Conservation (phyloP, 73 alveolate species). For the Blepharisma stoltei region DNA sequence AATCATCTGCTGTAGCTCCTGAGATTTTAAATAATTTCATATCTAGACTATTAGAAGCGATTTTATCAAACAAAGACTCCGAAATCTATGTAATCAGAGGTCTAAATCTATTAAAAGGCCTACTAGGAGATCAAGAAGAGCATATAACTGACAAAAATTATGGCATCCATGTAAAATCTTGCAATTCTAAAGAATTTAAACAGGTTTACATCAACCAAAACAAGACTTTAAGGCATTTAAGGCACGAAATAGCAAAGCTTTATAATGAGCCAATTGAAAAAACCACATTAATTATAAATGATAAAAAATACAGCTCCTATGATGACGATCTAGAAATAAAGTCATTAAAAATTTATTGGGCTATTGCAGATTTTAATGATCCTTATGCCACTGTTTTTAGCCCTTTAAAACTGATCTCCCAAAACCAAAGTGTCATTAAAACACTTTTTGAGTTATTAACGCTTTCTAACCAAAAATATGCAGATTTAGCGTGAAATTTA, state of each 20-base stretch:
- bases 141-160: background rate
- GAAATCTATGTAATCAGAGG: background rate
- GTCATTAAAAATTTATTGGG: background rate
- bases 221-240: slow-evolving; percentile 18
- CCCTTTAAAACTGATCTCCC: background rate
- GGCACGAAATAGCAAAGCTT: background rate
- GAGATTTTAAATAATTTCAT: background rate
- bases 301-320: background rate
- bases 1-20: background rate
- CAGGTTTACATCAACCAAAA: background rate
- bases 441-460: background rate
- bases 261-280: background rate
- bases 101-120: background rate
- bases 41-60: background rate
- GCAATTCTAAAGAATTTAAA: slow-evolving; percentile 1
- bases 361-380: background rate
- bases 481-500: slow-evolving; percentile 9
- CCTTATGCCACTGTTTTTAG: background rate
- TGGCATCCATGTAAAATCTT: background rate
- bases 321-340: slow-evolving; percentile 9
- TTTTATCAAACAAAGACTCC: background rate
- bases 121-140: background rate
- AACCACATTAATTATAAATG: background rate
- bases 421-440: background rate
- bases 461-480: background rate